Conservation (phyloP, 352 stramenopile genomes). For the Phytophthora hibernalis region DNA sequence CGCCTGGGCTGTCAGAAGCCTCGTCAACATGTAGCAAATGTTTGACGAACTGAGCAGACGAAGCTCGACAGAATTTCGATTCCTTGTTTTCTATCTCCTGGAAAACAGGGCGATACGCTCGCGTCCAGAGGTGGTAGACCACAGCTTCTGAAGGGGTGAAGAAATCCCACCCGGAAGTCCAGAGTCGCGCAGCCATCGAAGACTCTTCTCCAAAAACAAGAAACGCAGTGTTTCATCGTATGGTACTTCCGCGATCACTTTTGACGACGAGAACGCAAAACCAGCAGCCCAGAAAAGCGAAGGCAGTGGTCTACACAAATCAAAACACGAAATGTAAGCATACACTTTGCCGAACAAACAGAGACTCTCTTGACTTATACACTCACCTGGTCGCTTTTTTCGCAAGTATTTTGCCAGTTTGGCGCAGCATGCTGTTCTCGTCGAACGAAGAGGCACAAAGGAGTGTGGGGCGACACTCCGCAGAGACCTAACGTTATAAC, state of each 20-base stretch:
- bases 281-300: slow-evolving; percentile 81
- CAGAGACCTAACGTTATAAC: slow-evolving; percentile 49
- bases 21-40: slow-evolving; percentile 27
- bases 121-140: slow-evolving; percentile 93
- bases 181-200: slow-evolving; percentile 91
- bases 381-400: slow-evolving; percentile 41
- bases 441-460: slow-evolving; percentile 73
- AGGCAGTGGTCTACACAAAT: slow-evolving; percentile 51
- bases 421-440: slow-evolving; percentile 54
- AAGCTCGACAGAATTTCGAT: slow-evolving; percentile 28
- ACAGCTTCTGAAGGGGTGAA: slow-evolving; percentile 80
- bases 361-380: background rate
- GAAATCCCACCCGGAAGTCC: slow-evolving; percentile 91
- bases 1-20: background rate
- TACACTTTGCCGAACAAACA: background rate
- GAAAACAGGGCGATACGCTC: slow-evolving; percentile 77
- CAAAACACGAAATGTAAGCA: slow-evolving; percentile 6
- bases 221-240: slow-evolving; percentile 89
- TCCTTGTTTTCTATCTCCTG: slow-evolving; percentile 66
- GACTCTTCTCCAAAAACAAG: slow-evolving; percentile 96
- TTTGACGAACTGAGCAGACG: slow-evolving; percentile 41
- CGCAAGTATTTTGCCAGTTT: slow-evolving; percentile 64
- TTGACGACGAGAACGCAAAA: slow-evolving; percentile 67
- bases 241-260: slow-evolving; percentile 69
- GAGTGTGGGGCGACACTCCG: slow-evolving; percentile 59